Conservation (phyloP, 495 filamentous ascomycete species). For the Annulohypoxylon maeteangense region DNA sequence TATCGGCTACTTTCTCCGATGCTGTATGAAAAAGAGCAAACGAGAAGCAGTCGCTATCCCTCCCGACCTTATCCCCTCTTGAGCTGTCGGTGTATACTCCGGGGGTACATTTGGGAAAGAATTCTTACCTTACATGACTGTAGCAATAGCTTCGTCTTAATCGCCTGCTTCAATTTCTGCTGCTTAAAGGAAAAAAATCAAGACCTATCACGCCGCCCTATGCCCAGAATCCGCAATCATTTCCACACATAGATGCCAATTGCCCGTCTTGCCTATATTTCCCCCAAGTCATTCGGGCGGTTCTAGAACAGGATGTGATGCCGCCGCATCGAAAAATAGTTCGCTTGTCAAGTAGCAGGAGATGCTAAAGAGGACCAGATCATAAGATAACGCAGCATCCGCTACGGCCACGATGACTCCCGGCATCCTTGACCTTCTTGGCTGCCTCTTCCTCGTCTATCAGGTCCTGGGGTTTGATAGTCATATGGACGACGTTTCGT, state of each 20-base stretch:
- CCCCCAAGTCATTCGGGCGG: slow-evolving; percentile 8
- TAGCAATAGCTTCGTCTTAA: slow-evolving; percentile 13
- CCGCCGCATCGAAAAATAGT: slow-evolving; percentile 26
- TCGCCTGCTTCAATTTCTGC: slow-evolving; percentile 39
- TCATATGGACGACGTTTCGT: slow-evolving; percentile 93
- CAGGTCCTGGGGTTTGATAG: slow-evolving; percentile 86
- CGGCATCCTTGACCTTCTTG: slow-evolving; percentile 74
- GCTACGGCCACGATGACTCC: slow-evolving; percentile 70
- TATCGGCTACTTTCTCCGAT: slow-evolving; percentile 23
- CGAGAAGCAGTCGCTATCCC: slow-evolving; percentile 14
- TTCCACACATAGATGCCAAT: slow-evolving; percentile 36
- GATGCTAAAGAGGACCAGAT: slow-evolving; percentile 18
- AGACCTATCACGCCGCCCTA: slow-evolving; percentile 40
- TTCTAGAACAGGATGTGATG: slow-evolving; percentile 37
- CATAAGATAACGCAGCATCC: slow-evolving; percentile 84
- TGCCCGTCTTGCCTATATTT: slow-evolving; percentile 28
- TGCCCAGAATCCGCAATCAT: slow-evolving; percentile 40
- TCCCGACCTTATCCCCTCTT: slow-evolving; percentile 12
- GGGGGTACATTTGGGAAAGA: slow-evolving; percentile 9
- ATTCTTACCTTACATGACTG: slow-evolving; percentile 21
- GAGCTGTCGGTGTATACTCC: slow-evolving; percentile 16
- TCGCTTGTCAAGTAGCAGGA: slow-evolving; percentile 10
- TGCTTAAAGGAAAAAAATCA: slow-evolving; percentile 17
- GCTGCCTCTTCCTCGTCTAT: slow-evolving; percentile 86
- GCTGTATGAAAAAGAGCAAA: slow-evolving; percentile 26